Base-by-base conservation (phyloP, 1,139 yeast species). In the Ashbya aceris region DNA sequence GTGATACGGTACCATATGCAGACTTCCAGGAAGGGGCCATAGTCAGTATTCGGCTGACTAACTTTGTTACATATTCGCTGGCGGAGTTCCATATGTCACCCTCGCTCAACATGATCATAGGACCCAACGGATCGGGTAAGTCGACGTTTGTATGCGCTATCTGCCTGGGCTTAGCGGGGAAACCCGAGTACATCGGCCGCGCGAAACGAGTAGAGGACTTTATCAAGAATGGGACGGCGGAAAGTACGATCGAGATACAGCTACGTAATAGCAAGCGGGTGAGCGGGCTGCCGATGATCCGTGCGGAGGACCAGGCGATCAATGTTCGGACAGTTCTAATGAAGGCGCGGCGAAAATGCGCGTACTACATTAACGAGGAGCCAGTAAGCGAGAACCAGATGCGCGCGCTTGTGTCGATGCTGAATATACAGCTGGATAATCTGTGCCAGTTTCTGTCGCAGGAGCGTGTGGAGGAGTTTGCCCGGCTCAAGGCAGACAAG, bases 61-160 rank as follows among this genome's bases (percentile, higher is more conserved):
- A 89, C 61, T 89, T 89, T 67, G 87, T 93, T 54, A 86, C 96
- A 0, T 89, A 89, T 58, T 65, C 79, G 2, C 68, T 76, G 44
- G 83, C 91, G 0, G 91, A 83, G 58, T 89, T 86, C 61, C 69
- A 71, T 36, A 71, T 89, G 40, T 84, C 94, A 0, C 96, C 97
- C 0, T 72, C 81, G 2, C 69, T 93, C 58, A 93, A 93, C 60
- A 78, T 93, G 85, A 83, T 93, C 45, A 83, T 91, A 43, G 98
- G 97, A 0, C 97, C 98, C 6, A 93, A 93, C 58, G 99, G 99
- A 32, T 79, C 96, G 0, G 99, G 99, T 6, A 93, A 93, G 59
- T 80, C 93, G 39, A 86, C 98, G 0, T 76, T 91, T 52, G 95
- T 91, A 6, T 86, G 96, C 45, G 97, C 97, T 0, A 77, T 91